Base-by-base conservation (phyloP, 352 stramenopile genomes). In the Phytophthora parvispora region DNA sequence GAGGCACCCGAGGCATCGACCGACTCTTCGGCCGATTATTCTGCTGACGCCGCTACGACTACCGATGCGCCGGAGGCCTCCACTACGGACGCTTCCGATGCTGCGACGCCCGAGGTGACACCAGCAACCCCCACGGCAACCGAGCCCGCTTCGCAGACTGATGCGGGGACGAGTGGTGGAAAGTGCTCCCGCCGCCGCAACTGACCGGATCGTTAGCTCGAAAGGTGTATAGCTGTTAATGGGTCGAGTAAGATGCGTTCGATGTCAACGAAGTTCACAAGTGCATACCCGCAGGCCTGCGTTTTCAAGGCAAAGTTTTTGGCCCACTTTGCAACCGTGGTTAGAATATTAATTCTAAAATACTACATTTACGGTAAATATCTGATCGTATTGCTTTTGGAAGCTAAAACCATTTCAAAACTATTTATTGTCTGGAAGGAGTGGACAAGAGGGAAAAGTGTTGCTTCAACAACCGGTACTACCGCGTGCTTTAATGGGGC, bases 151-250 rank as follows among this genome's bases (percentile, higher is more conserved):
- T 24, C 67, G 13, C 36, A 61, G 56, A 51, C 48, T 12, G 42
- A 64, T n/a, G 32, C 63, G 34, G 27, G 20, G 13, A 43, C 32
- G 28, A 29, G 20, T 62, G 71, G 67, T 32, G 72, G 58, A 49
- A 80, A 69, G 57, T 75, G 69, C 42, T 53, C 43, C 28, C 69
- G 73, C 32, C 69, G 72, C 7, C 72, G 73, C 34, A 70, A 65
- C 20, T 77, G 65, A 69, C 27, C 32, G 16, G 16, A 3, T 24
- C 32, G n/a, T 49, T 12, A 28, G 45, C 25, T 28, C 5, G 56
- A 10, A 20, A 40, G 43, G 20, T 50, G 22, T 66, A 6, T 49
- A 28, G 25, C 20, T 55, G 56, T 66, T 36, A 13, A 29, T 52
- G 22, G 42, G 32, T 22, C n/a, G n/a, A 12, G 20, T 18, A 20